A percentile compares a stretch with the other conserved stretches of the same genome.
phyloP scores from a whole-genome alignment of 2,329 filamentous ascomycete genomes.

The Aspergillus niger region DNA sequence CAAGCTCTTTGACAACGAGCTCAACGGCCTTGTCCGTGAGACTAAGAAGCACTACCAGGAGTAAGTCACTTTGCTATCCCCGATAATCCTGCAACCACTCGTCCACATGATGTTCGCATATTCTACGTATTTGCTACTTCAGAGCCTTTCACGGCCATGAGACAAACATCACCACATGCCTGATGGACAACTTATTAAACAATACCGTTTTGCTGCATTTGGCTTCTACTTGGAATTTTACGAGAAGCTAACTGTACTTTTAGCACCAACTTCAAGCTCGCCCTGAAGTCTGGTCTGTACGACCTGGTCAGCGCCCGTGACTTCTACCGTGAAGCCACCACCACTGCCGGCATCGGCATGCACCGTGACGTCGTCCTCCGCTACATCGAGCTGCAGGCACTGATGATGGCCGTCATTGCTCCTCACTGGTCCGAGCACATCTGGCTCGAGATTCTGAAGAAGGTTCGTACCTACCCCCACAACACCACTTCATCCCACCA shows the following conservation, averaged over 20 bases:
- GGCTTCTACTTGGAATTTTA: neutral
- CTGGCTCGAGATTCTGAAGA: conserved; percentile 87
- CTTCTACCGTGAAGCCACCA: conserved; percentile 82
- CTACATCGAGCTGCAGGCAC: conserved; percentile 84
- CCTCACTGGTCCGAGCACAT: conserved; percentile 95
- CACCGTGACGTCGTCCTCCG: conserved; percentile 76
- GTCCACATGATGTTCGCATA: neutral
- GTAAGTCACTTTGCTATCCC: conserved; percentile 40
- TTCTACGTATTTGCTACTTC: conserved; percentile 99
- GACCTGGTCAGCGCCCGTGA: conserved; percentile 88
- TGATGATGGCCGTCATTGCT: conserved; percentile 79
- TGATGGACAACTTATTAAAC: neutral
- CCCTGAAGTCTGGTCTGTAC: conserved; percentile 84
- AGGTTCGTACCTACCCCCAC: conserved; percentile 37
- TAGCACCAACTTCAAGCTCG: conserved; percentile 77
- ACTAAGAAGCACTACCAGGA: conserved; percentile 75
- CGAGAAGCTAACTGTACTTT: conserved; percentile 19
- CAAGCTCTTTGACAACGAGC: conserved; percentile 86
- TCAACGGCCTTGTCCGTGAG: conserved; percentile 80
- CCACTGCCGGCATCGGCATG: conserved; percentile 78
- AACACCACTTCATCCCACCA: neutral
- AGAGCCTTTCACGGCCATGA: conserved; percentile 93
- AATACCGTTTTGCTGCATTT: neutral
- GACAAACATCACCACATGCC: conserved; percentile 66
- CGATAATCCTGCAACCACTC: neutral